Conservation (phyloP, 1,139 yeast species). For the Geotrichum macrosporum region DNA sequence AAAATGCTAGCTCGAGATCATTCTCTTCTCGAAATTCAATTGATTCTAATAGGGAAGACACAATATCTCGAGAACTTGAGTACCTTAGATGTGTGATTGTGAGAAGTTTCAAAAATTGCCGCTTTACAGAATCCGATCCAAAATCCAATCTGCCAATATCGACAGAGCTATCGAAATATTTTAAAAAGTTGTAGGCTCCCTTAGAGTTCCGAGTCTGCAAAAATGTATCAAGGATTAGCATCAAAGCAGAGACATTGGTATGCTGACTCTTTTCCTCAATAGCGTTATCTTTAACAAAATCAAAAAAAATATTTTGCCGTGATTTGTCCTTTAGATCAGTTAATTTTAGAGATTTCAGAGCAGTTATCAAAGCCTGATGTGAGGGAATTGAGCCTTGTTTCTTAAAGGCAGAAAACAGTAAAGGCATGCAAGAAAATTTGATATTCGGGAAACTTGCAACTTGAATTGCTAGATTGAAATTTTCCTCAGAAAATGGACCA, state of each 20-base stretch:
- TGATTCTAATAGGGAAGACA: not conserved
- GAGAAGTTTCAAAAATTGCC: conserved; percentile 10
- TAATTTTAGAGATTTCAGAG: conserved; percentile 5
- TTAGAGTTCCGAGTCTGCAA: conserved; percentile 1
- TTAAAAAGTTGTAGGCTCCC: conserved; percentile 10
- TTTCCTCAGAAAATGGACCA: conserved; percentile 7
- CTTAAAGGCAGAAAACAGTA: conserved; percentile 10
- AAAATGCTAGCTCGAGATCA: conserved; percentile 14
- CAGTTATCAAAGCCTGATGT: conserved; percentile 12
- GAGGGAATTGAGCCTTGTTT: conserved; percentile 9
- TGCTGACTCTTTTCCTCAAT: conserved; percentile 12
- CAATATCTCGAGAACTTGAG: not conserved
- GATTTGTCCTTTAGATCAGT: not conserved
- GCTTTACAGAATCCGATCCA: not conserved
- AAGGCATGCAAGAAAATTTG: conserved; percentile 15
- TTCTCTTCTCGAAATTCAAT: not conserved
- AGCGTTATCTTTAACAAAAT: conserved; percentile 9
- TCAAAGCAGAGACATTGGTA: conserved; percentile 7
- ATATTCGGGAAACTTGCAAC: conserved; percentile 16
- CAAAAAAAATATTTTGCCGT: conserved; percentile 1
- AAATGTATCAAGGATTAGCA: conserved; percentile 6
- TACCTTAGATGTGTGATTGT: conserved; percentile 11
- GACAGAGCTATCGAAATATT: conserved; percentile 7
- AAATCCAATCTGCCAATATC: not conserved
- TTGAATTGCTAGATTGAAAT: conserved; percentile 6